Conservation (phyloP, 2,329 filamentous ascomycete species). For the Elsinoe arachidis region DNA sequence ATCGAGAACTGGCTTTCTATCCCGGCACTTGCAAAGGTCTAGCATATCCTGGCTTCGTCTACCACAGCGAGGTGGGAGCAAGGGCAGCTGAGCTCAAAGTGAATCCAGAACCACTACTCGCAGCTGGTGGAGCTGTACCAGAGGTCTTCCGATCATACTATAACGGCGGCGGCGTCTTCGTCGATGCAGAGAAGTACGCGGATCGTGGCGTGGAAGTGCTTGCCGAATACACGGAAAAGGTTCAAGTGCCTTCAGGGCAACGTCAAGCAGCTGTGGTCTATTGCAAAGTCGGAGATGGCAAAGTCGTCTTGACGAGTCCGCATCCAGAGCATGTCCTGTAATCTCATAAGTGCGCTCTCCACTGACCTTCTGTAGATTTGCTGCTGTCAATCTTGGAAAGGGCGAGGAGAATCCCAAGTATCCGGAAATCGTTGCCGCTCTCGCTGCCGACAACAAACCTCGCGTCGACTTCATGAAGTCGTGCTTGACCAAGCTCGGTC, state of each 20-base stretch:
- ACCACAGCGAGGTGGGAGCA: conserved; percentile 78
- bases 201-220: conserved; percentile 67
- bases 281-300: conserved; percentile 72
- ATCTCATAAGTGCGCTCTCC: background rate
- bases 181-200: conserved; percentile 58
- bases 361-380: conserved; percentile 54
- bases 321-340: conserved; percentile 70
- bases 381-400: conserved; percentile 66
- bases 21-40: conserved; percentile 77
- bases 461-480: conserved; percentile 70
- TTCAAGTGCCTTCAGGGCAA: conserved; percentile 67
- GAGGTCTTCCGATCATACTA: conserved; percentile 70
- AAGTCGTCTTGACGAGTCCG: conserved; percentile 70
- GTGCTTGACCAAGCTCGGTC: conserved; percentile 68
- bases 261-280: conserved; percentile 73
- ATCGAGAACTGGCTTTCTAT: conserved; percentile 79
- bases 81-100: conserved; percentile 61
- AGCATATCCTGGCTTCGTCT: conserved; percentile 83
- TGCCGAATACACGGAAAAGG: conserved; percentile 65
- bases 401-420: conserved; percentile 59
- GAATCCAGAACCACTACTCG: conserved; percentile 49
- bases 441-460: conserved; percentile 60
- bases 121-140: conserved; percentile 41
- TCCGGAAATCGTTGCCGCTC: conserved; percentile 55
- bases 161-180: conserved; percentile 91